Evolutionary conservation across 768 basidiomycete species (phyloP).

Genomic region (Ramaria sp.): DNA sequence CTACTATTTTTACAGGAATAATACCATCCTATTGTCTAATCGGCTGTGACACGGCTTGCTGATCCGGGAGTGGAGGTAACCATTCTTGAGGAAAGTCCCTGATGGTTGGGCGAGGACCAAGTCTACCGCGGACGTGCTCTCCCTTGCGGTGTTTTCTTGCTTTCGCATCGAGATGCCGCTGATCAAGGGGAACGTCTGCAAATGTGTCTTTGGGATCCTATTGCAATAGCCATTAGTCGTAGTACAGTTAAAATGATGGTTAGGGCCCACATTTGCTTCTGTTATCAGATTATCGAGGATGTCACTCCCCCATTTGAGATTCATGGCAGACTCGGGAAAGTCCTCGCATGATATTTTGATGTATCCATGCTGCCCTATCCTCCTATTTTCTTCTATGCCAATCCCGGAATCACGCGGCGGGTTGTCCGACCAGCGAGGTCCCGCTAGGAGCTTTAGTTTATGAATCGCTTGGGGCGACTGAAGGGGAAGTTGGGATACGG

Average conservation of each 20-base stretch:
- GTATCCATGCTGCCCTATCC: conserved; percentile 57
- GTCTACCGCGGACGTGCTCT: conserved; percentile 48
- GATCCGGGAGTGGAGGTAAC: conserved; percentile 37
- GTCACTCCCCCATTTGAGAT: conserved; percentile 92
- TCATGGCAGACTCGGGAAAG: conserved; percentile 74
- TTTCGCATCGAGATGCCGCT: conserved; percentile 67
- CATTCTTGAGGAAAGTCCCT: conserved; percentile 80
- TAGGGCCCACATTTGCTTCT: conserved; percentile 72
- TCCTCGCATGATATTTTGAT: conserved; percentile 88
- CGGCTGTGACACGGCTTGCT: neutral
- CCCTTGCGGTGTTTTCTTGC: conserved; percentile 62
- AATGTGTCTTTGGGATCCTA: conserved; percentile 31
- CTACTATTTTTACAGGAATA: no score
- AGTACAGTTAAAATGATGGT: conserved; percentile 1
- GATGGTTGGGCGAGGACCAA: conserved; percentile 49
- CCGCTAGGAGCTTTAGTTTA: conserved; percentile 82
- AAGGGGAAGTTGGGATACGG: conserved; percentile 66
- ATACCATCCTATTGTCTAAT: no score
- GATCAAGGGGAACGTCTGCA: conserved; percentile 66
- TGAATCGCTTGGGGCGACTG: conserved; percentile 53
- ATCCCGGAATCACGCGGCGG: conserved; percentile 64
- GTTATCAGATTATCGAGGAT: conserved; percentile 62
- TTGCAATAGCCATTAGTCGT: conserved; percentile 20
- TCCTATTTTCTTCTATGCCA: conserved; percentile 23
- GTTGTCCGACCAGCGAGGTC: conserved; percentile 71